These are phyloP conservation scores for Globisporangium uncinulatum DNA, from an alignment of 352 stramenopile genomes.

Conservation along the genomic window DNA sequence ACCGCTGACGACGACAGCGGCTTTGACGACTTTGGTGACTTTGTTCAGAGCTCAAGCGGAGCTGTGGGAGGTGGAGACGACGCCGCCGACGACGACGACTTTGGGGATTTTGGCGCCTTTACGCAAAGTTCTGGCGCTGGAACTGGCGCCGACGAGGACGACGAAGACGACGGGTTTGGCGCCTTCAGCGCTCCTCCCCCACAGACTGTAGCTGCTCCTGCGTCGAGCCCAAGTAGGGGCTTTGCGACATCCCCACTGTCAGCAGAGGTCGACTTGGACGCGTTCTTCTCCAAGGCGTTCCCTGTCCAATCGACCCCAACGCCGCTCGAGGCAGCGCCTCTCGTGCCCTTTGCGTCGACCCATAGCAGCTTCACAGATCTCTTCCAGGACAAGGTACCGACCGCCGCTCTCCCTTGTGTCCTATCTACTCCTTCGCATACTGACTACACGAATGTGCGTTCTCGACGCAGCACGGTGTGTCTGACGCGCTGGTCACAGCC, in stretches of 20 bases:
- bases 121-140: not conserved
- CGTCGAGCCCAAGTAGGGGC: not conserved
- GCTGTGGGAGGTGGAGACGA: conserved; percentile 5
- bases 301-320: conserved; percentile 11
- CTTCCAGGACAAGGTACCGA: conserved; percentile 14
- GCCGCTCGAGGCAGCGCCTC: conserved; percentile 3
- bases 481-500: conserved; percentile 1
- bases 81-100: conserved; percentile 29
- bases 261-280: conserved; percentile 23
- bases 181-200: conserved; percentile 9
- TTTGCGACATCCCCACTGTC: conserved; percentile 6
- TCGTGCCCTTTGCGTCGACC: not conserved
- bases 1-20: conserved; percentile 3
- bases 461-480: not conserved
- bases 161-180: conserved; percentile 14
- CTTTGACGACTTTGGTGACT: conserved; percentile 37
- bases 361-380: conserved; percentile 6
- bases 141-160: not conserved
- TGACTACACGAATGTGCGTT: not conserved
- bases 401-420: not conserved
- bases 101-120: conserved; percentile 19
- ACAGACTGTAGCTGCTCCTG: not conserved
- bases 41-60: conserved; percentile 12
- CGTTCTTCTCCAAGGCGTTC: conserved; percentile 38
- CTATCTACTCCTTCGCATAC: not conserved